Conservation (phyloP, 495 filamentous ascomycete genomes). For the Oidiodendron maius region DNA sequence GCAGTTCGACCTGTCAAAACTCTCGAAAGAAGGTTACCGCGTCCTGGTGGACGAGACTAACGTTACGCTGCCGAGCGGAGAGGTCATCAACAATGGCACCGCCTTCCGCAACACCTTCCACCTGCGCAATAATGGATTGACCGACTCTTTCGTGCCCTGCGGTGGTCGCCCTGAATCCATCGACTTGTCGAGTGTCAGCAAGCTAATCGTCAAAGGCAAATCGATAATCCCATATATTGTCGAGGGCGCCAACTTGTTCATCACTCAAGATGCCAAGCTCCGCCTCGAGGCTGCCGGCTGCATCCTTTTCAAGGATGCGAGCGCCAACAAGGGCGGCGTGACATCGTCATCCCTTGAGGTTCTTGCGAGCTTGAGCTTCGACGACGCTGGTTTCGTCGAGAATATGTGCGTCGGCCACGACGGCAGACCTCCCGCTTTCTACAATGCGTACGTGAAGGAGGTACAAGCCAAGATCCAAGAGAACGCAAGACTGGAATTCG, state of each 20-base stretch:
- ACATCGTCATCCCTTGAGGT: slow-evolving; percentile 98
- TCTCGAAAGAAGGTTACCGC: slow-evolving; percentile 83
- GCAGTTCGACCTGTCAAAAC: slow-evolving; percentile 77
- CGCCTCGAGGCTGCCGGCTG: slow-evolving; percentile 89
- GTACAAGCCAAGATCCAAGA: slow-evolving; percentile 85
- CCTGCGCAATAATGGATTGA: slow-evolving; percentile 66
- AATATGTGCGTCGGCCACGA: slow-evolving; percentile 86
- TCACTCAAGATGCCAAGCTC: slow-evolving; percentile 96
- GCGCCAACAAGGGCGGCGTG: slow-evolving; percentile 97
- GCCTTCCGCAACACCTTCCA: slow-evolving; percentile 97
- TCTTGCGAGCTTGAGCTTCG: slow-evolving; percentile 86
- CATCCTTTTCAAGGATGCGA: slow-evolving; percentile 95
- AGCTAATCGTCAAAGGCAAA: slow-evolving; percentile 83
- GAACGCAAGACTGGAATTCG: slow-evolving; percentile 90
- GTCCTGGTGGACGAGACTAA: slow-evolving; percentile 91
- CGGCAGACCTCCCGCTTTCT: slow-evolving; percentile 82
- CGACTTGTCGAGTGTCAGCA: slow-evolving; percentile 77
- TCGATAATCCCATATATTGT: slow-evolving; percentile 86
- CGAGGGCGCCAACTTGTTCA: slow-evolving; percentile 96
- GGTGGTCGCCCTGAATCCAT: slow-evolving; percentile 96
- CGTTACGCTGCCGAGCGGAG: slow-evolving; percentile 76
- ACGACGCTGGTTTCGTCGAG: slow-evolving; percentile 78
- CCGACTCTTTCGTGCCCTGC: slow-evolving; percentile 91
- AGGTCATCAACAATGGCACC: slow-evolving; percentile 84
- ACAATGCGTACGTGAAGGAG: slow-evolving; percentile 83